Conservation (phyloP, 1,139 yeast species). For the Lodderomyces theae region DNA sequence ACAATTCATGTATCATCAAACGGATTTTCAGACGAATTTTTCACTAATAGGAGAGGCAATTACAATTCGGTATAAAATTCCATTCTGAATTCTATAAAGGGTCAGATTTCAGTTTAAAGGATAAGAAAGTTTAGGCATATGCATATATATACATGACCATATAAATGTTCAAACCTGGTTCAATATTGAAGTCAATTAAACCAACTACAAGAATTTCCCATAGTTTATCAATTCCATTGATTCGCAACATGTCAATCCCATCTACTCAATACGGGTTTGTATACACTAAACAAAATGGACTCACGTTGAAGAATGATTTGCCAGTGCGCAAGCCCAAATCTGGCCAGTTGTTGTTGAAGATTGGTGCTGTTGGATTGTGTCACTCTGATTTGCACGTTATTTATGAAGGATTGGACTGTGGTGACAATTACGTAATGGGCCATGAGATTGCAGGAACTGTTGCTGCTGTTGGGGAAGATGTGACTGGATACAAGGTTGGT, state of each 20-base stretch:
- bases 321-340: constrained; percentile 32
- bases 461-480: constrained; percentile 12
- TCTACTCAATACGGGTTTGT: constrained; percentile 16
- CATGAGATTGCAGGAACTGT: constrained; percentile 48
- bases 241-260: constrained; percentile 15
- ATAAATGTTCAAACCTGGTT: neutral
- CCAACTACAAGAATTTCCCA: neutral
- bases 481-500: constrained; percentile 11
- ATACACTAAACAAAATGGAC: constrained; percentile 12
- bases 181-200: neutral
- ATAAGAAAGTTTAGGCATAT: no score
- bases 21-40: no score
- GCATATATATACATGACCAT: neutral
- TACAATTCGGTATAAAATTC: no score
- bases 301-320: constrained; percentile 12
- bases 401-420: constrained; percentile 22
- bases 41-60: no score
- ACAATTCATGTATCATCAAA: no score
- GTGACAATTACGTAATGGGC: constrained; percentile 33
- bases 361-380: constrained; percentile 47
- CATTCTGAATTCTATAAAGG: no score
- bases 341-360: constrained; percentile 34
- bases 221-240: constrained; percentile 1
- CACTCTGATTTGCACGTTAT: constrained; percentile 41
- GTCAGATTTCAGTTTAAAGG: no score